These are phyloP conservation scores for Aphanomyces astaci DNA, from an alignment of 352 stramenopile genomes.

Conservation along the genomic window DNA sequence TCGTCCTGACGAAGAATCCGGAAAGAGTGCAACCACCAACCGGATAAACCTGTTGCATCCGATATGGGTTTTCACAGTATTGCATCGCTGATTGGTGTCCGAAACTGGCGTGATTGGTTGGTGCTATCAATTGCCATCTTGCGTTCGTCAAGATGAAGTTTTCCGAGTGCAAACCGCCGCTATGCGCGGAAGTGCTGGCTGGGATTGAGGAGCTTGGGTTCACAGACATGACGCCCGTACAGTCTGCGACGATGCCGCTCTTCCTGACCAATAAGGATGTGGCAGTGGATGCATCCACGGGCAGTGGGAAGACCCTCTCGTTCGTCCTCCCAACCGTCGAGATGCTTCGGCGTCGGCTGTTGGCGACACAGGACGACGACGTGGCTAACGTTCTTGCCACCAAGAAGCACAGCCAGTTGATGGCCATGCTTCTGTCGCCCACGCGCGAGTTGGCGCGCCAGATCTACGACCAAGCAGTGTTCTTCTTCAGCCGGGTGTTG, in stretches of 20 bases:
- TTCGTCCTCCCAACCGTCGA: slow-evolving; percentile 94
- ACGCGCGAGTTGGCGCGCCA: slow-evolving; percentile 84
- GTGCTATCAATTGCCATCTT: background rate
- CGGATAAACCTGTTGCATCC: slow-evolving; percentile 11
- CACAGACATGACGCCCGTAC: slow-evolving; percentile 86
- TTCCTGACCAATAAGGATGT: slow-evolving; percentile 93
- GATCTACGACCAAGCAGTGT: slow-evolving; percentile 64
- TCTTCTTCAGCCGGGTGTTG: slow-evolving; percentile 57
- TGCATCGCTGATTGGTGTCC: background rate
- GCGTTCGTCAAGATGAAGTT: slow-evolving; percentile 51
- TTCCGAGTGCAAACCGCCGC: slow-evolving; percentile 65
- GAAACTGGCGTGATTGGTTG: background rate
- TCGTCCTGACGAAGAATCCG: background rate
- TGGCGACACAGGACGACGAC: slow-evolving; percentile 46
- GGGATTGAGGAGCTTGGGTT: slow-evolving; percentile 78
- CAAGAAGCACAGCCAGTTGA: slow-evolving; percentile 54
- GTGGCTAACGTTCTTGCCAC: slow-evolving; percentile 46
- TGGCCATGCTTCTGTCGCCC: slow-evolving; percentile 81
- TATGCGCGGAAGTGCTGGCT: slow-evolving; percentile 62
- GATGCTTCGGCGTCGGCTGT: slow-evolving; percentile 44
- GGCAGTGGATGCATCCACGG: slow-evolving; percentile 91
- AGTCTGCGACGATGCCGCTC: slow-evolving; percentile 86
- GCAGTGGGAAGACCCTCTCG: slow-evolving; percentile 92
- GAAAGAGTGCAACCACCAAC: background rate
- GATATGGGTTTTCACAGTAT: background rate